A percentile compares a stretch with the other conserved stretches of the same genome.
Conservation (phyloP, 2,329 filamentous ascomycete genomes). For the Cytospora mali region DNA sequence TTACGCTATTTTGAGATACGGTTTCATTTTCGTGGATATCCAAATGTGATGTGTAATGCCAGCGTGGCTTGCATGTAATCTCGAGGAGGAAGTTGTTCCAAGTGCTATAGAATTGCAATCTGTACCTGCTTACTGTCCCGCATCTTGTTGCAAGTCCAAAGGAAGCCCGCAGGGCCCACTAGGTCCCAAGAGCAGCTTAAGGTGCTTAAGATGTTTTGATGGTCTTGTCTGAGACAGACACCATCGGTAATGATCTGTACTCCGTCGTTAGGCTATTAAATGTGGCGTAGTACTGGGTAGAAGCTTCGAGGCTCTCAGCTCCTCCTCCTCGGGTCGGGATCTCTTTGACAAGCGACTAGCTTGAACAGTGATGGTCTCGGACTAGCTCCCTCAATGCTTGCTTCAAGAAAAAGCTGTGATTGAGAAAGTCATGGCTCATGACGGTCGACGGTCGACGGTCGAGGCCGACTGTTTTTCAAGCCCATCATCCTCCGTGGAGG, state of each 20-base stretch:
- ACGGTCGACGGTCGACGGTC: not conserved
- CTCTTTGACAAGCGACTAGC: not conserved
- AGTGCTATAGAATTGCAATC: not conserved
- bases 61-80: not conserved
- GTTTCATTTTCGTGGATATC: not conserved
- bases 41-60: not conserved
- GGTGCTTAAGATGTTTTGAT: not conserved
- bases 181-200: not conserved
- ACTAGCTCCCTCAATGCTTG: not conserved
- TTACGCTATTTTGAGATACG: not conserved
- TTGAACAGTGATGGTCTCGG: not conserved
- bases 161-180: too few species aligned
- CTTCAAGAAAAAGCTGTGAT: not conserved
- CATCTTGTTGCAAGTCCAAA: not conserved
- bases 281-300: not conserved
- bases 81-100: not conserved
- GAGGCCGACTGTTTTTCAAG: not conserved
- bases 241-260: too few species aligned
- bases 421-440: not conserved
- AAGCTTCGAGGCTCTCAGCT: slow-evolving; percentile 1
- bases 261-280: not conserved
- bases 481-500: too few species aligned
- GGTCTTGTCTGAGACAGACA: not conserved
- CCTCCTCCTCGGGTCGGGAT: not conserved
- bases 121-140: not conserved